phyloP scores from a whole-genome alignment of 2,329 filamentous ascomycete genomes.

The Aspergillus japonicus region DNA sequence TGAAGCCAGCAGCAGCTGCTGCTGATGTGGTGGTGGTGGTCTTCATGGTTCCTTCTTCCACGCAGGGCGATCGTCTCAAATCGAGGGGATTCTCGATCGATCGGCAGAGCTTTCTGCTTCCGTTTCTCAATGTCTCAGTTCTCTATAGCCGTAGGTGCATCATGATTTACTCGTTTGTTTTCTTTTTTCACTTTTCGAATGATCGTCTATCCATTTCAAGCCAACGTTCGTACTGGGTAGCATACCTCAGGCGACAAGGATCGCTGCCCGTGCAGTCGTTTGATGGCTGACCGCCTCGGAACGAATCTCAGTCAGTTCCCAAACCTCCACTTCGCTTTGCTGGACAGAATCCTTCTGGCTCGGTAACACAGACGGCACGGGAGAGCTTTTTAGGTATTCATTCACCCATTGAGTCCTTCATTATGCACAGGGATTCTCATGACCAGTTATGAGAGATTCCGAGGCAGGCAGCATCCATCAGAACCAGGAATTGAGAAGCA shows the following conservation, averaged over 20 bases:
- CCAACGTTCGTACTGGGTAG: neutral
- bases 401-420: neutral
- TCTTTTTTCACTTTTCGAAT: neutral
- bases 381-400: neutral
- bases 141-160: too few species aligned
- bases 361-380: conserved; percentile 4
- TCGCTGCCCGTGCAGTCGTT: neutral
- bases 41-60: neutral
- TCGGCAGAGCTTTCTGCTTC: neutral
- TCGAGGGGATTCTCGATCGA: neutral
- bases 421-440: neutral
- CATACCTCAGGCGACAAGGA: conserved; percentile 6
- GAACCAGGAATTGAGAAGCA: neutral
- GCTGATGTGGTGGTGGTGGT: too few species aligned
- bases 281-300: conserved; percentile 6
- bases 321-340: conserved; percentile 2
- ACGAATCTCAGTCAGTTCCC: neutral
- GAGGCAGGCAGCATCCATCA: neutral
- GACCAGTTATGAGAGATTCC: neutral
- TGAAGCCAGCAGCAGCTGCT: neutral
- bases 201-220: neutral
- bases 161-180: too few species aligned
- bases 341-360: neutral
- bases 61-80: neutral
- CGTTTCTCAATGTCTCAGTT: neutral